Evolutionary conservation across 805 yeast species (phyloP).

Genomic region (Ogataea chonburiensis): DNA sequence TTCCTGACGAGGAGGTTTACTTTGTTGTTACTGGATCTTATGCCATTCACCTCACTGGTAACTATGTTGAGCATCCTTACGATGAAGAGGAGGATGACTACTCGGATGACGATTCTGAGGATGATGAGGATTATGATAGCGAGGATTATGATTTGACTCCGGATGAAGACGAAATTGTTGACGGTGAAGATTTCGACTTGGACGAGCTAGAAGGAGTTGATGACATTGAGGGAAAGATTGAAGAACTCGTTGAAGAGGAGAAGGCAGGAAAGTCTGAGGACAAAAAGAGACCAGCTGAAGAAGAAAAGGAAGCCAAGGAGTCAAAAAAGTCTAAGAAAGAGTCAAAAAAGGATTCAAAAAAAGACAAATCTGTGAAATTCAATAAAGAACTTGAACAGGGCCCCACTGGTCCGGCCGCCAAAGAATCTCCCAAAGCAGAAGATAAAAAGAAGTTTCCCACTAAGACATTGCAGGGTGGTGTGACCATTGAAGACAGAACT

Average conservation of each 20-base stretch:
- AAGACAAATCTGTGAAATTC: conserved; percentile 80
- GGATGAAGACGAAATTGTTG: conserved; percentile 66
- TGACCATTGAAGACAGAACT: conserved; percentile 88
- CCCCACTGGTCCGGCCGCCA: conserved; percentile 55
- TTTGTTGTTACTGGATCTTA: conserved; percentile 96
- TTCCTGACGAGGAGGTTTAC: conserved; percentile 90
- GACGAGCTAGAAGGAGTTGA: conserved; percentile 68
- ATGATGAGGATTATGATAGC: conserved; percentile 43
- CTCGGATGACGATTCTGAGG: conserved; percentile 44
- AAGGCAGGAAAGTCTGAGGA: conserved; percentile 5
- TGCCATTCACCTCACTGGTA: conserved; percentile 89
- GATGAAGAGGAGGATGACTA: conserved; percentile 62
- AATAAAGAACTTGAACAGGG: conserved; percentile 91
- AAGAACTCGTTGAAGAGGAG: conserved; percentile 66
- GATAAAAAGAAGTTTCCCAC: conserved; percentile 56
- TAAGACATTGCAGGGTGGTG: conserved; percentile 89
- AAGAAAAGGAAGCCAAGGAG: conserved; percentile 32
- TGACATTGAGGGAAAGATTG: conserved; percentile 69
- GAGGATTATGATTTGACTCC: conserved; percentile 70
- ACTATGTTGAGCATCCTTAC: conserved; percentile 93
- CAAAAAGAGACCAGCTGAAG: conserved; percentile 35
- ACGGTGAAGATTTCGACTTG: conserved; percentile 51
- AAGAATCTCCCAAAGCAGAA: conserved; percentile 30
- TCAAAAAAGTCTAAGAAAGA: conserved; percentile 15
- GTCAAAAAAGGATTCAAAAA: conserved; percentile 36